Evolutionary conservation across 2,329 filamentous ascomycete genomes (phyloP).

Genomic region (Chalaropsis thielavioides): DNA sequence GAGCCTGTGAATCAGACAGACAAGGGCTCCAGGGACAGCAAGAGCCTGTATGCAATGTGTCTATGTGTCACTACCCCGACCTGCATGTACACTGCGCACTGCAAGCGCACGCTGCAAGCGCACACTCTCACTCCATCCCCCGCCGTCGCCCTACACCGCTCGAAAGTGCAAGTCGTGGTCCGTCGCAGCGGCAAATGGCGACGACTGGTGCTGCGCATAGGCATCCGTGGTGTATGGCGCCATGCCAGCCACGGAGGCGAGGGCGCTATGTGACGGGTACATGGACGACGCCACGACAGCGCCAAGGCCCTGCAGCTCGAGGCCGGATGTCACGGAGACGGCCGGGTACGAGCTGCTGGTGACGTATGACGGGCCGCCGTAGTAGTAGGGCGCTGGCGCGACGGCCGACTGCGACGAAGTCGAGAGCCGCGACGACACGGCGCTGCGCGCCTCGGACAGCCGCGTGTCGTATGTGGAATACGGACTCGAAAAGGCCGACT

Average conservation of each 20-base stretch:
- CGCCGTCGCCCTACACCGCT: neutral
- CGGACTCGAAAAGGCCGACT: conserved; percentile 12
- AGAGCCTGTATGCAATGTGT: neutral
- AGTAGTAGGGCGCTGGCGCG: conserved; percentile 11
- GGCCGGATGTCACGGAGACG: conserved; percentile 12
- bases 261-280: conserved; percentile 13
- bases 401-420: conserved; percentile 8
- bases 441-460: conserved; percentile 11
- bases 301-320: conserved; percentile 11
- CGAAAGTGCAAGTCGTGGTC: conserved; percentile 15
- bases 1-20: no score
- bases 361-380: conserved; percentile 11
- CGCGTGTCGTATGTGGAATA: conserved; percentile 11
- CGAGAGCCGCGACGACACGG: conserved; percentile 7
- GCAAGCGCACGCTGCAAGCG: neutral
- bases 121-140: no score
- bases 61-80: neutral
- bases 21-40: no score
- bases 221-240: conserved; percentile 12
- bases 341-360: conserved; percentile 13
- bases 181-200: conserved; percentile 6
- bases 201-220: conserved; percentile 14
- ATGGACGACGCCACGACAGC: conserved; percentile 13
- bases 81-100: neutral
- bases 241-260: conserved; percentile 3